Evolutionary conservation across 352 stramenopile species (phyloP), one percentile per base, ranked within the genome.

Genomic region (Phytophthora tubulina): DNA sequence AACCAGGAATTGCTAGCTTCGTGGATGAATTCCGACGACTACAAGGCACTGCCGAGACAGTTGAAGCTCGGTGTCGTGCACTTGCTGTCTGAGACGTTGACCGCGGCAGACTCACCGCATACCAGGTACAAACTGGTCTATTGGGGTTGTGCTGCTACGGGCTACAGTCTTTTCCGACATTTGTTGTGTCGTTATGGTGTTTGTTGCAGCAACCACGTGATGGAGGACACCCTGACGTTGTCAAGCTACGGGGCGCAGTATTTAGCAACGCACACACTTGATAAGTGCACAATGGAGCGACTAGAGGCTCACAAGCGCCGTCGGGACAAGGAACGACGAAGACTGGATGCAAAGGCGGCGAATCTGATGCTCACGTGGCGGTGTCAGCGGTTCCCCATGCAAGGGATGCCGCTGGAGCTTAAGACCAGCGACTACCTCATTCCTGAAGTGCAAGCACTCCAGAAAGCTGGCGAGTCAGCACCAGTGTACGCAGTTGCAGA

Each of bases 181-280:
- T 13, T 52, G 17, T 52, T 35, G 17, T 52, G 45, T 11, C 45
- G 10, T 52, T 33, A 33, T 15, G 31, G 36, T 52, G 6, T 35
- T n/a, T 36, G 21, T 52, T 57, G 7, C 7, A 70, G 68, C 44
- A 45, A 68, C 36, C 70, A 74, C 57, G 14, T 85, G 42, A 61
- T 85, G 39, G 76, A 84, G 46, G 84, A 89, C 64, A 81, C 73
- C 2, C 59, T 87, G n/a, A 74, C 85, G 17, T 50, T 91, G 52
- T 51, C 85, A 8, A 85, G 69, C 42, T 88, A 84, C 42, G 84
- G 84, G 15, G 58, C 48, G 27, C 66, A 70, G 44, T 88, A 76
- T 51, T 60, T 91, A 9, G 56, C 70, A 5, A 60, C 69, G 21
- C 72, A 69, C n/a, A 62, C 56, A 31, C 32, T 71, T 42, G 50